Percentiles rank a stretch among this genome's conserved stretches.
Evolutionary conservation across 345 rosid genomes (phyloP).

Genomic region (Arabis alpina): DNA sequence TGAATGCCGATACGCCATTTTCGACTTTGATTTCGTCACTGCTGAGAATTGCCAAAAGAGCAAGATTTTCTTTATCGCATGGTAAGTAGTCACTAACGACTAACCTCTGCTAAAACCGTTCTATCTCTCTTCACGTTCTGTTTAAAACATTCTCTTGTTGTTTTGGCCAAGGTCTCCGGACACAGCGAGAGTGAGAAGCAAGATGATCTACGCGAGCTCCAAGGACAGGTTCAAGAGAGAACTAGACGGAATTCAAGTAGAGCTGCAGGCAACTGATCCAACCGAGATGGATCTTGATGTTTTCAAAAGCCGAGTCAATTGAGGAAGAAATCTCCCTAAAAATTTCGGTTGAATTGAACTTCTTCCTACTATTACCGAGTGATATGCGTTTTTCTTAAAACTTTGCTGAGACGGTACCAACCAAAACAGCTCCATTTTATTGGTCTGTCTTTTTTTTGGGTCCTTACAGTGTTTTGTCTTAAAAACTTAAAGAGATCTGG

Average conservation of each 20-base stretch:
- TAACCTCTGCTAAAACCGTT: background rate
- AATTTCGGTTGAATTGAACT: slow-evolving; percentile 14
- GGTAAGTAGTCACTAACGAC: slow-evolving; percentile 34
- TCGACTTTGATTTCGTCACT: slow-evolving; percentile 61
- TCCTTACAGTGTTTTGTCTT: slow-evolving; percentile 25
- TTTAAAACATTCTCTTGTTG: background rate
- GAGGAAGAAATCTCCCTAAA: slow-evolving; percentile 8
- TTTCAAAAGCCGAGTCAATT: slow-evolving; percentile 55
- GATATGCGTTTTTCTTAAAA: slow-evolving; percentile 31
- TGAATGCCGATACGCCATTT: slow-evolving; percentile 48
- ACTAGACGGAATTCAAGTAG: slow-evolving; percentile 60
- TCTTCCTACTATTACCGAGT: slow-evolving; percentile 19
- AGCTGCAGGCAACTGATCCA: slow-evolving; percentile 69
- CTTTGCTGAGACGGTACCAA: slow-evolving; percentile 44
- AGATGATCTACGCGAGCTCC: slow-evolving; percentile 70
- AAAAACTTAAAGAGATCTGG: slow-evolving; percentile 23
- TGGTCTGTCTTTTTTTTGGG: slow-evolving; percentile 27
- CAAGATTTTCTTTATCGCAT: slow-evolving; percentile 63
- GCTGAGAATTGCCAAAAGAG: slow-evolving; percentile 63
- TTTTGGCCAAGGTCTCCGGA: slow-evolving; percentile 57
- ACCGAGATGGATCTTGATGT: slow-evolving; percentile 66
- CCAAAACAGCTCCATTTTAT: slow-evolving; percentile 46
- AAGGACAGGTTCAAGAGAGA: slow-evolving; percentile 73
- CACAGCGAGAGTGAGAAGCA: slow-evolving; percentile 60
- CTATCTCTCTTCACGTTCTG: background rate